Conservation (phyloP, 176 grass and related monocot species). For the Oryza officinalis region DNA sequence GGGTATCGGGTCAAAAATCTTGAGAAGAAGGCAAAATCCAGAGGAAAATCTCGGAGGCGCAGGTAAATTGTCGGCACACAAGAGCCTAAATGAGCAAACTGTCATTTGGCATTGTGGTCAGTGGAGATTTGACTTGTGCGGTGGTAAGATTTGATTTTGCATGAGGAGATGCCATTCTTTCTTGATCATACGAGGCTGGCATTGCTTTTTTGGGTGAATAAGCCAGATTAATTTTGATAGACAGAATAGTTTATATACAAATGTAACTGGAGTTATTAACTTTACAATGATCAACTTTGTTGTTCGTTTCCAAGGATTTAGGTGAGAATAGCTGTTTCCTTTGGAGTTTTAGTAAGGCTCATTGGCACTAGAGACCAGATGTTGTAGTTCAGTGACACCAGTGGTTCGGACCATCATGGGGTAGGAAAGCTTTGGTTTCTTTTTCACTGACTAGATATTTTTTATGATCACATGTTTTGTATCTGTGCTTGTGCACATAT, state of each 20-base stretch:
- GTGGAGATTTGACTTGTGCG: constrained; percentile 21
- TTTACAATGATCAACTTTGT: constrained; percentile 18
- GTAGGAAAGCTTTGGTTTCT: neutral
- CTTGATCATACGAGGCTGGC: constrained; percentile 21
- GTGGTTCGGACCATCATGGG: neutral
- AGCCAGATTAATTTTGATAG: constrained; percentile 27
- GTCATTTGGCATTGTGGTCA: neutral
- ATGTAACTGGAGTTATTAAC: constrained; percentile 6
- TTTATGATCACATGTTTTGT: neutral
- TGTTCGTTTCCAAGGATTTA: neutral
- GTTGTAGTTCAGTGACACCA: neutral
- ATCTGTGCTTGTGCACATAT: neutral
- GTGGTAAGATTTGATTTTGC: constrained; percentile 29
- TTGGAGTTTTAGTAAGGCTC: neutral
- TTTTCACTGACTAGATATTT: constrained; percentile 12
- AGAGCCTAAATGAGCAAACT: constrained; percentile 1
- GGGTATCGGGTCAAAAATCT: constrained; percentile 75
- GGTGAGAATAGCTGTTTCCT: constrained; percentile 1
- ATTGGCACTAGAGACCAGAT: neutral
- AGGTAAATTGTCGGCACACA: constrained; percentile 26
- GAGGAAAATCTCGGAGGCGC: constrained; percentile 61
- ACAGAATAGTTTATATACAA: constrained; percentile 21
- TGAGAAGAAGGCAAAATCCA: constrained; percentile 81
- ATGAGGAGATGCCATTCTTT: constrained; percentile 16
- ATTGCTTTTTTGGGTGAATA: neutral